Conservation (phyloP, 805 yeast species). For the Teunomyces aglyptinius region DNA sequence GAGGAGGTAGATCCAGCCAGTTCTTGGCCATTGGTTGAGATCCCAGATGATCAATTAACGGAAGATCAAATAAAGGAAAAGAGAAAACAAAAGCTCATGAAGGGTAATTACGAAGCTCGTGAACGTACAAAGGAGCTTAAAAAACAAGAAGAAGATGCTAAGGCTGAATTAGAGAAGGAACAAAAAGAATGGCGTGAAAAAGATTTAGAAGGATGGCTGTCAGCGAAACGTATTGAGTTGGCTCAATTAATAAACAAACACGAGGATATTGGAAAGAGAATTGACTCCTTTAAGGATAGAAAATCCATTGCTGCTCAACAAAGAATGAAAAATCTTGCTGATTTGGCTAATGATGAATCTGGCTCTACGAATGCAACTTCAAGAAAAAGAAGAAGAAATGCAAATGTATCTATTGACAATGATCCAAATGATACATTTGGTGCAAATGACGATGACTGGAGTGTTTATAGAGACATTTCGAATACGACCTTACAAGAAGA, state of each 20-base stretch:
- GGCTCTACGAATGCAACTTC: constrained; percentile 48
- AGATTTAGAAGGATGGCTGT: constrained; percentile 79
- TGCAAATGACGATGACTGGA: constrained; percentile 95
- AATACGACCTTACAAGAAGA: constrained; percentile 74
- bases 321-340: constrained; percentile 88
- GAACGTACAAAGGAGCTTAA: constrained; percentile 79
- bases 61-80: constrained; percentile 85
- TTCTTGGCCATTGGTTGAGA: constrained; percentile 67
- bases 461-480: constrained; percentile 79
- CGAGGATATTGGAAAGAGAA: constrained; percentile 66
- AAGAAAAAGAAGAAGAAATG: constrained; percentile 44
- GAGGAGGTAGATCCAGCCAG: constrained; percentile 51
- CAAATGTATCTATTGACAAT: constrained; percentile 71
- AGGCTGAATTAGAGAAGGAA: constrained; percentile 56
- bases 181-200: constrained; percentile 76
- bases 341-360: constrained; percentile 71
- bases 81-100: constrained; percentile 74
- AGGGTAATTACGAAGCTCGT: constrained; percentile 88
- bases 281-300: constrained; percentile 79
- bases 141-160: constrained; percentile 56
- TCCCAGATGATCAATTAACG: constrained; percentile 78
- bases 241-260: constrained; percentile 56
- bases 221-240: constrained; percentile 61
- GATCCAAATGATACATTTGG: constrained; percentile 95
- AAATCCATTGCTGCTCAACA: constrained; percentile 89